phyloP scores from a whole-genome alignment of 2,329 filamentous ascomycete species.

The Neurospora crassa region DNA sequence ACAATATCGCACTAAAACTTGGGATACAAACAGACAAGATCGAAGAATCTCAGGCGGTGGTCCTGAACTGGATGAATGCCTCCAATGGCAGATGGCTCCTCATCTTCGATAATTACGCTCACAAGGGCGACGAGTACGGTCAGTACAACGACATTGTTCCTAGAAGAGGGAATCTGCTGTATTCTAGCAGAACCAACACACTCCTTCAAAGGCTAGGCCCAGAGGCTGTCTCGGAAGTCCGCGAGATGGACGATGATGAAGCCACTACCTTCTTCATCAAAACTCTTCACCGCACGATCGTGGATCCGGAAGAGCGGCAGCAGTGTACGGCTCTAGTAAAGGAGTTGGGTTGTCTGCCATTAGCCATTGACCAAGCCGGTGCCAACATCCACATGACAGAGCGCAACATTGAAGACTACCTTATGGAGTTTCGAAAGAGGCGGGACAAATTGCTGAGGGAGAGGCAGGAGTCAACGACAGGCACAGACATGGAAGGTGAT shows the following conservation, averaged over 20 bases:
- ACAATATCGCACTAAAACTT: too few relatives aligned
- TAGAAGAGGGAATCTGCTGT: constrained; percentile 17
- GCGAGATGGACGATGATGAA: background rate
- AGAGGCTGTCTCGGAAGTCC: background rate
- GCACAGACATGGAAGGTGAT: too few relatives aligned
- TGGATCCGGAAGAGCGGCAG: background rate
- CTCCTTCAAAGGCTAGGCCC: constrained; percentile 3
- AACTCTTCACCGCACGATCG: background rate
- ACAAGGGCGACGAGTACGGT: constrained; percentile 1
- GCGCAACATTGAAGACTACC: too few relatives aligned
- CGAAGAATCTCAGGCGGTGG: too few relatives aligned
- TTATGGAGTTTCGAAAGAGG: too few relatives aligned
- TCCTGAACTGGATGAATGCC: background rate
- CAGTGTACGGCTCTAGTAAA: background rate
- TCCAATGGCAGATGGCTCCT: constrained; percentile 21
- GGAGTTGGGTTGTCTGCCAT: constrained; percentile 12
- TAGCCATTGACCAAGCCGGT: too few relatives aligned
- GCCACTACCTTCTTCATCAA: background rate
- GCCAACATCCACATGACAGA: too few relatives aligned
- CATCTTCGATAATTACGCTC: constrained; percentile 22
- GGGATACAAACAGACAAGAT: too few relatives aligned
- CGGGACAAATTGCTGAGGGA: too few relatives aligned
- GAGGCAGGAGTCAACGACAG: too few relatives aligned
- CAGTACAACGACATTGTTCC: constrained; percentile 13
- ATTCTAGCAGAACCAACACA: constrained; percentile 17